These are phyloP conservation scores for Daldinia grandis DNA, from an alignment of 495 filamentous ascomycete species.

Conservation along the genomic window DNA sequence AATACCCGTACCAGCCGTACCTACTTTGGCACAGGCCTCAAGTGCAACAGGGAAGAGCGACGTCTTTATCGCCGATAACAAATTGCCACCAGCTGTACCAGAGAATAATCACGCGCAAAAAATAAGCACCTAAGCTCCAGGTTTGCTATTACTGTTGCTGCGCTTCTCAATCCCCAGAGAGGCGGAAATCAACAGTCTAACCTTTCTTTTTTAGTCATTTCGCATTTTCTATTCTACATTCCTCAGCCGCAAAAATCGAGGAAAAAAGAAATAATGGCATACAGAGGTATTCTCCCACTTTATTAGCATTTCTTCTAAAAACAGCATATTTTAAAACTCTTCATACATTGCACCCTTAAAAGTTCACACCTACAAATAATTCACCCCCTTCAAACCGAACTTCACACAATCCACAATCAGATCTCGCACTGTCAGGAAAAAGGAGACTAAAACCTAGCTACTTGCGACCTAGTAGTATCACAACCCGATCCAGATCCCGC, in stretches of 20 bases:
- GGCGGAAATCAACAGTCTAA: not conserved
- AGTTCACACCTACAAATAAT: not conserved
- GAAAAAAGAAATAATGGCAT: constrained; percentile 29
- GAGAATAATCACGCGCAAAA: constrained; percentile 4
- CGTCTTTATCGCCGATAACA: constrained; percentile 23
- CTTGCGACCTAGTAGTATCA: constrained; percentile 28
- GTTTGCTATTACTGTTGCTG: not conserved
- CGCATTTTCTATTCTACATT: not conserved
- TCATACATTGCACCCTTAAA: not conserved
- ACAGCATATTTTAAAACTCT: not conserved
- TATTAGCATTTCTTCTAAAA: not conserved
- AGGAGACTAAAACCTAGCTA: constrained; percentile 17
- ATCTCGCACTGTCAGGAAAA: constrained; percentile 7
- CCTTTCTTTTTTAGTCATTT: not conserved
- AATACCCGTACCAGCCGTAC: not conserved
- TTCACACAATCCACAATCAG: not conserved
- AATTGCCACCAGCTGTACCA: constrained; percentile 8
- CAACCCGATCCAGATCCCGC: constrained; percentile 20
- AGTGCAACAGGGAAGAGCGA: not conserved
- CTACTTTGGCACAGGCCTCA: not conserved
- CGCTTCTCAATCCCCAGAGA: constrained; percentile 2
- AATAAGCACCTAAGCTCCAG: not conserved
- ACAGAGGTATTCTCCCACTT: constrained; percentile 32
- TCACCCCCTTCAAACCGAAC: not conserved
- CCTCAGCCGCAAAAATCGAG: not conserved